Evolutionary conservation across 768 basidiomycete genomes (phyloP).

Genomic region (Calvatia gigantea): DNA sequence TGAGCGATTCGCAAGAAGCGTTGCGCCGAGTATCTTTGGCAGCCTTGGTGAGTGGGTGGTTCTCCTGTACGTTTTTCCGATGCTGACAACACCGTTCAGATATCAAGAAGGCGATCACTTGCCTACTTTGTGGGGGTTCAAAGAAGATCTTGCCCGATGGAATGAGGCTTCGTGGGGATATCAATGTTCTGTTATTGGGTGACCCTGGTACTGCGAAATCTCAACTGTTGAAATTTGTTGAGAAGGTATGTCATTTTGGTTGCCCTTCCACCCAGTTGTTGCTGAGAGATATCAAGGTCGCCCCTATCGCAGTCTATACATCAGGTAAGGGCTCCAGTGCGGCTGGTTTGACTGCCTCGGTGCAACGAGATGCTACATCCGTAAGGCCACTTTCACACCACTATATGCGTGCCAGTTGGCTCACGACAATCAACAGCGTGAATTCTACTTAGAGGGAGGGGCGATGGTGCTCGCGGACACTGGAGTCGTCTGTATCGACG

Average conservation of each 20-base stretch:
- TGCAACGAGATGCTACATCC: conserved; percentile 89
- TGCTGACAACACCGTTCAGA: conserved; percentile 45
- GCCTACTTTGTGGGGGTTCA: conserved; percentile 94
- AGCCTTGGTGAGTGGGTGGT: conserved; percentile 61
- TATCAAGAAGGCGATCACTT: conserved; percentile 97
- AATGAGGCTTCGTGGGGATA: conserved; percentile 94
- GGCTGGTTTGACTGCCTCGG: conserved; percentile 96
- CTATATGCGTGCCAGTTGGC: not conserved
- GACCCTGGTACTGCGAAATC: conserved; percentile 99
- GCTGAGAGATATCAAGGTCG: conserved; percentile 52
- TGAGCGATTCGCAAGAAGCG: conserved; percentile 89
- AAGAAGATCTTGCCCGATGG: conserved; percentile 97
- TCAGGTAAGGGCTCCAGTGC: conserved; percentile 98
- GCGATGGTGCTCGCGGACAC: conserved; percentile 99
- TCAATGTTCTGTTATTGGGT: conserved; percentile 93
- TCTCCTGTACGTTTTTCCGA: not conserved
- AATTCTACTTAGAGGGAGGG: conserved; percentile 98
- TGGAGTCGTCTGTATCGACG: conserved; percentile 98
- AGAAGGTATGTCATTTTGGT: conserved; percentile 56
- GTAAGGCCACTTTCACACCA: conserved; percentile 38
- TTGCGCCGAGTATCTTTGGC: conserved; percentile 96
- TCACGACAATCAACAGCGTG: conserved; percentile 53
- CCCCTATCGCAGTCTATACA: conserved; percentile 97
- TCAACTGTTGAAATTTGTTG: conserved; percentile 97
- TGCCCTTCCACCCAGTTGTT: not conserved